Base-by-base conservation (phyloP, 352 stramenopile species). In the Phytophthora tentaculata region DNA sequence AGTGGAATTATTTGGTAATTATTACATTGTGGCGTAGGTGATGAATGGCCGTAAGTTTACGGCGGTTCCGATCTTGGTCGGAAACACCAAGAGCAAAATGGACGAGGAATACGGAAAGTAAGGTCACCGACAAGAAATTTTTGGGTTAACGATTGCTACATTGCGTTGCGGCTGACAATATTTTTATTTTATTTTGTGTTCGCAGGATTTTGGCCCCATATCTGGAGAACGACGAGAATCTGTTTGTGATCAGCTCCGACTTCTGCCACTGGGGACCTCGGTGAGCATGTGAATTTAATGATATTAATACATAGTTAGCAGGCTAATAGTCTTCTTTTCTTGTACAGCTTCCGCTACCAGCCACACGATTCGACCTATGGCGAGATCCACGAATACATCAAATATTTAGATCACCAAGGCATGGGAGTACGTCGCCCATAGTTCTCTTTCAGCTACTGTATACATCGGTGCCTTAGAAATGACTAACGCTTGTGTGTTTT, bases 181-280 rank as follows among this genome's bases (percentile, higher is more conserved):
- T n/a, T n/a, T n/a, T n/a, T 32, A 32, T 32, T 32, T 32, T 32
- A 32, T 32, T 8, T 32, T 8, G 28, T 39, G 32, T 55, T 43
- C 16, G n/a, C 26, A 97, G 84, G 57, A 88, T 98, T 44, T 73
- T 99, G 54, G 85, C 91, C 12, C 82, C 93, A 7, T 98, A 98
- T 72, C 71, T 99, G n/a, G 89, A 92, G 37, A 83, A 98, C 58
- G 74, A 85, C 9, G 76, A 91, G 52, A 98, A 98, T 67, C 81
- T 99, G 28, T 98, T 98, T 58, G 86, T 99, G 14, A 87, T 99
- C 71, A 98, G 94, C 74, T 98, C 91, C 9, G 97, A 99, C 69
- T 99, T 99, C 81, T 99, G 96, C 64, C 97, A 99, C 73, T 99
- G 96, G 94, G 96, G 95, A 19, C 80, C 74, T 24, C 73, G 94